Evolutionary conservation across 1,139 yeast genomes (phyloP).

Genomic region (Hansenula lynferdii): DNA sequence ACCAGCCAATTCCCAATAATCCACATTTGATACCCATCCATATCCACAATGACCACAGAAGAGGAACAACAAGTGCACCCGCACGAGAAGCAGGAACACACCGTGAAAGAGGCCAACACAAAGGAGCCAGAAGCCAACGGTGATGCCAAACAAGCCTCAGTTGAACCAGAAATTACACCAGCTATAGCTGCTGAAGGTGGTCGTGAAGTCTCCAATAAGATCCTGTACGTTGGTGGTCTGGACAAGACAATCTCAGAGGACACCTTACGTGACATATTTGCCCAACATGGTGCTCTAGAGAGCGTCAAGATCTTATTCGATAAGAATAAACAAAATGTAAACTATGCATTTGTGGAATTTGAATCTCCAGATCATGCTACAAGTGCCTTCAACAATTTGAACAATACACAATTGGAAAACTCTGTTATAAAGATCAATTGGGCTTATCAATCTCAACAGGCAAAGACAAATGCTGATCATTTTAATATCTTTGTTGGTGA

Average conservation of each 20-base stretch:
- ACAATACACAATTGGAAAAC: conserved; percentile 49
- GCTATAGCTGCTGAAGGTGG: conserved; percentile 80
- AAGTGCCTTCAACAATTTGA: conserved; percentile 54
- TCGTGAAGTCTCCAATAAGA: conserved; percentile 67
- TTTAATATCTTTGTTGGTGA: conserved; percentile 86
- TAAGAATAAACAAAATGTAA: conserved; percentile 67
- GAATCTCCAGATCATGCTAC: conserved; percentile 54
- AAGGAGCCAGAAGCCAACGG: background rate
- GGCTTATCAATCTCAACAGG: conserved; percentile 77
- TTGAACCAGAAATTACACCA: conserved; percentile 36
- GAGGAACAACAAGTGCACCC: conserved; percentile 7
- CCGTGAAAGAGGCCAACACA: background rate
- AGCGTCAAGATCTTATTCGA: conserved; percentile 69
- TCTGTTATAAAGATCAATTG: conserved; percentile 64
- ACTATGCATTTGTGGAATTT: conserved; percentile 83
- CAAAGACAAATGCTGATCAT: conserved; percentile 46
- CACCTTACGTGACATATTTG: conserved; percentile 53
- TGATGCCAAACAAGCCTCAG: conserved; percentile 1
- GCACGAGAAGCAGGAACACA: background rate
- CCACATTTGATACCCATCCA: background rate
- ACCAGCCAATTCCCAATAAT: background rate
- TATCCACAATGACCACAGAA: conserved; percentile 7
- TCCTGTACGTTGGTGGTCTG: conserved; percentile 74
- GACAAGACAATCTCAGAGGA: conserved; percentile 65
- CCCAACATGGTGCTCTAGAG: conserved; percentile 54